Evolutionary conservation across 2,329 filamentous ascomycete species (phyloP), one percentile per base, ranked within the genome.

Genomic region (Fusarium brachygibbosum): DNA sequence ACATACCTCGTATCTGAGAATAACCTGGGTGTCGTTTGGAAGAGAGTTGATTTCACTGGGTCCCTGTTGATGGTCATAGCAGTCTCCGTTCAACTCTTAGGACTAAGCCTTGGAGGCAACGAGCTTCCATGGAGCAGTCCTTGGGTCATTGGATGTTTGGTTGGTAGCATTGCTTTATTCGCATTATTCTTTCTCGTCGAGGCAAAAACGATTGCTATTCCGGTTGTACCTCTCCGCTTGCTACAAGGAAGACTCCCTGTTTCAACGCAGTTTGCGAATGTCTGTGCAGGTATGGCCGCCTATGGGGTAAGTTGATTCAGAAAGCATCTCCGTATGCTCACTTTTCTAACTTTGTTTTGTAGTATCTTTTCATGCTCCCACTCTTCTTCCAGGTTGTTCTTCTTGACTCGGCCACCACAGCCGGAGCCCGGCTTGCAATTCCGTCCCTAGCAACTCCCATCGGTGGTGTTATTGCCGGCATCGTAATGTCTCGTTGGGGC

Each of bases 331-430:
- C 66, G 35, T 31, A 5, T 1, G 4, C 17, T 10, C 9, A 5
- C 31, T 10, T 16, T 13, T 17, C 68, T 76, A 16, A 75, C 51
- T 31, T 0, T 77, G 14, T 34, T 14, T 42, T 3, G 42, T 4
- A 86, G 83, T 87, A 91, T 68, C 81, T 92, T 17, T 92, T 93
- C 79, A 90, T 90, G 73, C 84, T 90, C 1, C 91, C 91, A 0
- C 80, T 93, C 7, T 92, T 90, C 79, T 93, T 91, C 74, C 89
- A 91, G 70, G 87, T 87, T 0, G 88, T 91, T 9, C 83, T 90
- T 4, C 78, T 87, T 3, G 89, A 91, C 62, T 87, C 87, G 0
- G 86, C 90, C 0, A 88, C 89, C 0, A 82, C 83, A 16, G 90
- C 90, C 1, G 90, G 90, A 1, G 84, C 88, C 8, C 85, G 90